phyloP scores from a whole-genome alignment of 805 yeast genomes.

The Lipomyces sp. region DNA sequence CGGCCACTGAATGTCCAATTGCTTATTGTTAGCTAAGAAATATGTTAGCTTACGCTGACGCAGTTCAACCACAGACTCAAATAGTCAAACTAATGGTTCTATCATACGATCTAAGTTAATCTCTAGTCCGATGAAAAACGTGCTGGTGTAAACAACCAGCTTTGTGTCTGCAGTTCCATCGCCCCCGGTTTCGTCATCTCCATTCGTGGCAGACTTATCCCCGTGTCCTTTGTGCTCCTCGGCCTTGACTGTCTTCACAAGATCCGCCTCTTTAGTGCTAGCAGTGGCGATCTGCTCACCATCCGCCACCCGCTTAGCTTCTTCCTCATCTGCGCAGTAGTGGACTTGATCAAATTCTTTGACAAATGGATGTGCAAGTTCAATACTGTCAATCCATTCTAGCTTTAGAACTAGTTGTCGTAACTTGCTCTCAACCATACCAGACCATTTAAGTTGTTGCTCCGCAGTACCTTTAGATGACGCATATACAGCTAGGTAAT shows the following conservation, averaged over 20 bases:
- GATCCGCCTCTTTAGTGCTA: constrained; percentile 39
- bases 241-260: constrained; percentile 27
- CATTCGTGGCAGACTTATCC: constrained; percentile 41
- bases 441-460: constrained; percentile 89
- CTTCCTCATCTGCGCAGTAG: constrained; percentile 56
- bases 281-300: constrained; percentile 56
- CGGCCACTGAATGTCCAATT: constrained; percentile 81
- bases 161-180: constrained; percentile 37
- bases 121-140: constrained; percentile 79
- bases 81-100: background rate
- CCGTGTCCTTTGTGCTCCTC: constrained; percentile 36
- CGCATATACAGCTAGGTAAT: constrained; percentile 81
- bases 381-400: constrained; percentile 75
- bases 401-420: constrained; percentile 81
- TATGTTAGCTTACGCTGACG: background rate
- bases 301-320: constrained; percentile 59
- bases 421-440: constrained; percentile 86
- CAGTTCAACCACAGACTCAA: background rate
- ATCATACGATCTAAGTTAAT: constrained; percentile 48
- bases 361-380: constrained; percentile 86
- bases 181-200: constrained; percentile 36
- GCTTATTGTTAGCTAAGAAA: constrained; percentile 36
- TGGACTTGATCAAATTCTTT: constrained; percentile 69
- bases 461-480: constrained; percentile 75
- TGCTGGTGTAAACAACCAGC: constrained; percentile 62